Conservation (phyloP, 495 filamentous ascomycete genomes). For the Platismatia glauca region DNA sequence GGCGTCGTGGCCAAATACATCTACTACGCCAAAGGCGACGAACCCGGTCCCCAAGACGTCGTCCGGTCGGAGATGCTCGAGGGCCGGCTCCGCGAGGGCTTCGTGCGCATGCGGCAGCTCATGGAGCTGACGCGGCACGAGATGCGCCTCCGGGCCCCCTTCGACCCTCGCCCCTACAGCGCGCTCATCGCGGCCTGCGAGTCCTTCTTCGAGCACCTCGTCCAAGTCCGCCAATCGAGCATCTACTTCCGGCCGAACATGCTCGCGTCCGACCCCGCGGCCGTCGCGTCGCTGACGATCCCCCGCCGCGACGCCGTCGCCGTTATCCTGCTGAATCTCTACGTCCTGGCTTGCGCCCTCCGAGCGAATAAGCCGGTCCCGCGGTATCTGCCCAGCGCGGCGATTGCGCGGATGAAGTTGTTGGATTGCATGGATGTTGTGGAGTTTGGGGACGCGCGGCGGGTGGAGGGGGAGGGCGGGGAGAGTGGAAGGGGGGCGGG, state of each 20-base stretch:
- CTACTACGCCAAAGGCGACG: constrained; percentile 45
- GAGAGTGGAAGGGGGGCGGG: background rate
- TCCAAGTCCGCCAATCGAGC: constrained; percentile 48
- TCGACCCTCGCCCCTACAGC: constrained; percentile 47
- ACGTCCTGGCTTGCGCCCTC: constrained; percentile 46
- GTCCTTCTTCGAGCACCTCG: constrained; percentile 48
- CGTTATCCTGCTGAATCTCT: constrained; percentile 48
- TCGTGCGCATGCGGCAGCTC: constrained; percentile 47
- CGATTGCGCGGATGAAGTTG: constrained; percentile 41
- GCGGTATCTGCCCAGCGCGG: constrained; percentile 46
- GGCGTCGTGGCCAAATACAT: constrained; percentile 50
- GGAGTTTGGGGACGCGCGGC: constrained; percentile 28
- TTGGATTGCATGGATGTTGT: constrained; percentile 43
- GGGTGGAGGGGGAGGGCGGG: constrained; percentile 24
- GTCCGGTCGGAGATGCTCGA: constrained; percentile 49
- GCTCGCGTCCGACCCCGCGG: constrained; percentile 24
- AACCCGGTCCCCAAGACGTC: constrained; percentile 42
- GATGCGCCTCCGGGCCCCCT: constrained; percentile 48
- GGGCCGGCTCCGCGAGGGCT: constrained; percentile 48
- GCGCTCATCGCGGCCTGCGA: constrained; percentile 46
- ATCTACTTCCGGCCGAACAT: constrained; percentile 45
- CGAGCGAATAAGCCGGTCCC: constrained; percentile 42
- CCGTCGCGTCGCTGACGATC: constrained; percentile 35
- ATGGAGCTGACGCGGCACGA: constrained; percentile 50
- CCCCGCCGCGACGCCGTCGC: constrained; percentile 48